phyloP scores from a whole-genome alignment of 345 rosid species.

The Nephelium lappaceum region DNA sequence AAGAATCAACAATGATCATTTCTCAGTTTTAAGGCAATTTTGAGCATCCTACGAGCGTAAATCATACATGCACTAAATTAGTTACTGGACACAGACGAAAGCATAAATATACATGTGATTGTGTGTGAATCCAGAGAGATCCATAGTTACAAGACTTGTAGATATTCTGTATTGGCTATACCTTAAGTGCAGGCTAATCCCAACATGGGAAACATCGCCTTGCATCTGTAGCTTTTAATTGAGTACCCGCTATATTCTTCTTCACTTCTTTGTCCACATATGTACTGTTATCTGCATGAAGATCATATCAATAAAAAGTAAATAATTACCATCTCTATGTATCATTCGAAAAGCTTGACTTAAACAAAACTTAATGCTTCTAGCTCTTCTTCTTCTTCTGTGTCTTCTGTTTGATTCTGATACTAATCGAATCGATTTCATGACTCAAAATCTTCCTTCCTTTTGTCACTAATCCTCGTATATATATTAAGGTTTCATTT shows the following conservation, averaged over 20 bases:
- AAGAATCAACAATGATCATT: not conserved
- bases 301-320: not conserved
- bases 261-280: conserved; percentile 35
- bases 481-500: too few relatives aligned
- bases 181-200: too few relatives aligned
- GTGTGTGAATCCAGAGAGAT: too few relatives aligned
- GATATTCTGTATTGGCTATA: too few relatives aligned
- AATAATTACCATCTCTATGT: not conserved
- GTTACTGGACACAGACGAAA: too few relatives aligned
- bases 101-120: too few relatives aligned
- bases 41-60: too few relatives aligned
- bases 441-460: not conserved
- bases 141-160: too few relatives aligned
- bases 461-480: not conserved
- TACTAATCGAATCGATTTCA: not conserved
- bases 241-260: conserved; percentile 50
- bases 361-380: too few relatives aligned
- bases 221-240: conserved; percentile 49
- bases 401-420: not conserved
- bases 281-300: conserved; percentile 26
- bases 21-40: not conserved
- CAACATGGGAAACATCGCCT: conserved; percentile 51
- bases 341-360: too few relatives aligned
- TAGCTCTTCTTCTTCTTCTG: too few relatives aligned
- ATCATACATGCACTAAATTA: too few relatives aligned